Percentiles rank a stretch among this genome's conserved stretches.
Evolutionary conservation across 345 rosid genomes (phyloP).

Genomic region (Arabis hirsuta): DNA sequence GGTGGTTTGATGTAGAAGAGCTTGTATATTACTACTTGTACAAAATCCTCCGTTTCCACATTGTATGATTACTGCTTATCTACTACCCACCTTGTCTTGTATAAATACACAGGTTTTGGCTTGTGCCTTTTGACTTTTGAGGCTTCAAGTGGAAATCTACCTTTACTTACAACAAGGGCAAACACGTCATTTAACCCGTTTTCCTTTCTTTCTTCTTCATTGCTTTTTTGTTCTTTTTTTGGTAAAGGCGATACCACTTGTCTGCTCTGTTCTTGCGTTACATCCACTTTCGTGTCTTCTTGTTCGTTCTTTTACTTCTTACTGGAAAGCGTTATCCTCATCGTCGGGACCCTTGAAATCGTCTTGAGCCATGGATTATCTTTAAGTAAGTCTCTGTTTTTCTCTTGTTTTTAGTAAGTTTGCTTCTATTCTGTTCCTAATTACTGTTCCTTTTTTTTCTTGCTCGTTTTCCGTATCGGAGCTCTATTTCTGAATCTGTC

Average conservation of each 20-base stretch:
- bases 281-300: slow-evolving; percentile 16
- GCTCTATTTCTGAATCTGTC: background rate
- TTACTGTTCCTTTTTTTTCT: background rate
- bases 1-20: slow-evolving; percentile 66
- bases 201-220: background rate
- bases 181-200: background rate
- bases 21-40: slow-evolving; percentile 31
- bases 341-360: slow-evolving; percentile 12
- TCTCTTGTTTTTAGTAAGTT: slow-evolving; percentile 26
- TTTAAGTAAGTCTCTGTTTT: slow-evolving; percentile 31
- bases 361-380: slow-evolving; percentile 15
- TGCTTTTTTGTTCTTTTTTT: background rate
- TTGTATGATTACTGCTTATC: background rate
- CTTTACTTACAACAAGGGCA: background rate
- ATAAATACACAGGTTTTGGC: slow-evolving; percentile 8
- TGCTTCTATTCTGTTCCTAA: slow-evolving; percentile 8
- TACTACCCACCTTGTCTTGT: background rate
- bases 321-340: slow-evolving; percentile 12
- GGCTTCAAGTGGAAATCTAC: background rate
- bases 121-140: slow-evolving; percentile 6
- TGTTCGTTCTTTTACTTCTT: slow-evolving; percentile 17
- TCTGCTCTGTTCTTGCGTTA: slow-evolving; percentile 20
- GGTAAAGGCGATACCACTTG: slow-evolving; percentile 41
- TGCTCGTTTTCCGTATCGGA: background rate
- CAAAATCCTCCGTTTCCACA: slow-evolving; percentile 21